Base-by-base conservation (phyloP, 2,329 filamentous ascomycete genomes). In the Chrysosporium keratinophilum region DNA sequence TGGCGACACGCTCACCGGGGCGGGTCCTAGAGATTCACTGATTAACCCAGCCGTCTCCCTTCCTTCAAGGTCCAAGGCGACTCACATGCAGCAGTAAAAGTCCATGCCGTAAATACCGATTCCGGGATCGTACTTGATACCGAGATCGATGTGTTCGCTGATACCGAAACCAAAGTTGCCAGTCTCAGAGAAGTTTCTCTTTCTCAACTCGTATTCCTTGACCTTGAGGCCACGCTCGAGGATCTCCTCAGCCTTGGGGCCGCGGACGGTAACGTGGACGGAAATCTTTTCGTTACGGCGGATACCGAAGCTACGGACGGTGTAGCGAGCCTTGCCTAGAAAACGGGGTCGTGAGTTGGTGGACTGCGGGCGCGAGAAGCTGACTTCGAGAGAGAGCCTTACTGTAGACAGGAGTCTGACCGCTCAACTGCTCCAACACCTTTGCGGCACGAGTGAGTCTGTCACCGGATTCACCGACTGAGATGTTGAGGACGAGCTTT, bases 21-120 rank as follows among this genome's bases (percentile, higher is more conserved):
- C 93, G 90, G 81, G 89, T 95, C 81, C 80, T 83, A 63, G 23
- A 28, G 28, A 28, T 53, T 52, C 28, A 50, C 15, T 23, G 41
- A 58, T 60, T 74, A 63, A 72, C 19, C 11, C 33, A 40, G 23
- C 42, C 11, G 67, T 55, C 28, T 42, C n/a, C n/a, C 28, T 19
- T 20, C 15, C n/a, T 42, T 52, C 1, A 14, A 17, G 6, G 11
- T 35, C 17, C 2, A 50, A 44, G 5, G 14, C 11, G 3, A 59
- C 80, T 76, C 68, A 83, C 93, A 98, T 98, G 88, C 91, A 97
- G 87, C 85, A 90, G 87, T 96, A 98, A 80, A 98, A 98, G 80
- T 98, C 93, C 93, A 98, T 98, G 75, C 93, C 90, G 82, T 95
- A 96, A 76, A 96, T 96, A 84, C 90, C 90, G 68, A 96, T 96